phyloP scores from a whole-genome alignment of 1,284 basidiomycete species.

The Ustilago bromivora region DNA sequence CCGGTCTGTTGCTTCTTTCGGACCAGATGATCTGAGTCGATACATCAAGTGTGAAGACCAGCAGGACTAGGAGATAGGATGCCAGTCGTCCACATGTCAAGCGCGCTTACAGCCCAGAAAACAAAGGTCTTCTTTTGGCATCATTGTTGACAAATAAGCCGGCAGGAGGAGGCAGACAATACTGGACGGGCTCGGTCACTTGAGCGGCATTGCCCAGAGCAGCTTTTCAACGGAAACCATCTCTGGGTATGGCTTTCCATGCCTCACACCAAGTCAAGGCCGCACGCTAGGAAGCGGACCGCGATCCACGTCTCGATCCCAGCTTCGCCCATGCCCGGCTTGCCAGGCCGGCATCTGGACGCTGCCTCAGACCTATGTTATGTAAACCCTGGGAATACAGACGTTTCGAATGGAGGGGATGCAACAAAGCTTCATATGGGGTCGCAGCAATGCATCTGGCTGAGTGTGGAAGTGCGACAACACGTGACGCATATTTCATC shows the following conservation, averaged over 20 bases:
- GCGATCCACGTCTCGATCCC: neutral
- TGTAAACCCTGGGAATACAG: neutral
- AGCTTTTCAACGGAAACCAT: too few relatives aligned
- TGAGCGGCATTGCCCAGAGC: neutral
- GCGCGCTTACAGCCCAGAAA: neutral
- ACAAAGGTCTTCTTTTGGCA: neutral
- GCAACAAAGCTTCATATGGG: neutral
- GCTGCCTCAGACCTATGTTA: neutral
- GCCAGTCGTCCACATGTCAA: neutral
- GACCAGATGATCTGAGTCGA: neutral
- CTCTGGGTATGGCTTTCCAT: too few relatives aligned
- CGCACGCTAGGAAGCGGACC: neutral
- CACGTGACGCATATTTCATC: neutral
- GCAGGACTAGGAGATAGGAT: neutral
- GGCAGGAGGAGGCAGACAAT: neutral
- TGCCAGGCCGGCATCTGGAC: neutral
- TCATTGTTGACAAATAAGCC: neutral
- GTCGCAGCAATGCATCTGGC: conserved; percentile 3
- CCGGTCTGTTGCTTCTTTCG: neutral
- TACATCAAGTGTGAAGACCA: neutral
- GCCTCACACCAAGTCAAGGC: neutral
- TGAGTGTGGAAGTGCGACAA: neutral
- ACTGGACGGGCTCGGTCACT: neutral
- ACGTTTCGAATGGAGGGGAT: neutral
- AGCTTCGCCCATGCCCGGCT: neutral